phyloP scores from a whole-genome alignment of 2,329 filamentous ascomycete species.

The Xylaria hypoxylon region DNA sequence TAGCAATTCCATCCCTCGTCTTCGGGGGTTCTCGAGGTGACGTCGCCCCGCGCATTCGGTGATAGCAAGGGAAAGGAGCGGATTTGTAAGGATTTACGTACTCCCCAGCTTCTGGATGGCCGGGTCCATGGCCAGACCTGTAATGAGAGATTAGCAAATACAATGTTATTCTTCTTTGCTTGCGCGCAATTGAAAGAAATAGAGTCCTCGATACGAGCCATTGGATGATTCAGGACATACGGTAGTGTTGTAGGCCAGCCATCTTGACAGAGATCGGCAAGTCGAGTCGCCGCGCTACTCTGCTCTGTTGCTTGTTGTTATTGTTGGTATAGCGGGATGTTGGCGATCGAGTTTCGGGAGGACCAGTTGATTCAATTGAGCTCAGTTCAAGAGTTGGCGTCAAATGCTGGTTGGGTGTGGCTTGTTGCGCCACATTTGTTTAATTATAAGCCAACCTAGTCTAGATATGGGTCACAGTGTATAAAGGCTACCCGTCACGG shows the following conservation, averaged over 20 bases:
- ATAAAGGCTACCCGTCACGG: no score
- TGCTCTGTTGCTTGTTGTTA: slow-evolving; percentile 35
- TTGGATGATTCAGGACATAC: slow-evolving; percentile 47
- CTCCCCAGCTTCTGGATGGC: slow-evolving; percentile 59
- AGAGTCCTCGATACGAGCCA: neutral
- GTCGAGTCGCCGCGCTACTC: slow-evolving; percentile 39
- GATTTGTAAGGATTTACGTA: slow-evolving; percentile 50
- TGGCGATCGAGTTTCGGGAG: slow-evolving; percentile 30
- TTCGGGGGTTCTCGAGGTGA: slow-evolving; percentile 7
- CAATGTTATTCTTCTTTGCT: neutral
- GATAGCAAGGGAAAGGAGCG: neutral
- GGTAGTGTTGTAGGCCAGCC: slow-evolving; percentile 59
- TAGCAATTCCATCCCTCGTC: neutral
- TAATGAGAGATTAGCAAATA: slow-evolving; percentile 46
- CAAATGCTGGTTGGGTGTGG: slow-evolving; percentile 17
- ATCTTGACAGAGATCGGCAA: slow-evolving; percentile 52
- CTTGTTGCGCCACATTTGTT: slow-evolving; percentile 24
- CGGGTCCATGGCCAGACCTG: slow-evolving; percentile 62
- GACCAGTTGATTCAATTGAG: slow-evolving; percentile 24
- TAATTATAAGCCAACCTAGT: no score
- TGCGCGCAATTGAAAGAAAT: slow-evolving; percentile 15
- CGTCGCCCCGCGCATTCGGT: neutral
- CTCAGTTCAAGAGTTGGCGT: slow-evolving; percentile 12
- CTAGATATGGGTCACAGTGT: no score
- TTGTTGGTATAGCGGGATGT: slow-evolving; percentile 26